Evolutionary conservation across 495 filamentous ascomycete species (phyloP).

Genomic region (Pseudevernia furfuracea): DNA sequence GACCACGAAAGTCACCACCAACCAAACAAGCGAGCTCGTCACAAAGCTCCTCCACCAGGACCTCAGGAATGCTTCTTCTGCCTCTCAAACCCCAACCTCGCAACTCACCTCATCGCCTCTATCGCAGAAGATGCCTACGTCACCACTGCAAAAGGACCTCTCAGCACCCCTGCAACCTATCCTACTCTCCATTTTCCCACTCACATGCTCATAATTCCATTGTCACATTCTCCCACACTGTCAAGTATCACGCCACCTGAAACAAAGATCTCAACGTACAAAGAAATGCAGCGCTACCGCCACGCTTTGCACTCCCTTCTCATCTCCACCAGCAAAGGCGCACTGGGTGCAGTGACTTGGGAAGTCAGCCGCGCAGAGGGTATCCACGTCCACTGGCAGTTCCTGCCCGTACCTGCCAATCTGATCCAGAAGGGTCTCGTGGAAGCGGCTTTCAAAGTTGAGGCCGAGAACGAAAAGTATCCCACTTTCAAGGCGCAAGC

Average conservation of each 20-base stretch:
- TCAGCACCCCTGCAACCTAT: conserved; percentile 61
- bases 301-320: conserved; percentile 64
- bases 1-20: conserved; percentile 29
- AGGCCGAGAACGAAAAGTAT: conserved; percentile 69
- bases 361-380: conserved; percentile 72
- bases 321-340: conserved; percentile 38
- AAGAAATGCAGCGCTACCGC: conserved; percentile 77
- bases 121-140: conserved; percentile 81
- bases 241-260: conserved; percentile 51
- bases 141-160: conserved; percentile 84
- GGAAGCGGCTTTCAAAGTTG: conserved; percentile 74
- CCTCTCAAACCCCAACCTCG: conserved; percentile 70
- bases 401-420: conserved; percentile 64
- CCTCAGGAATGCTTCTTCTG: conserved; percentile 92
- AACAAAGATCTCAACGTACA: conserved; percentile 45
- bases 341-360: conserved; percentile 78
- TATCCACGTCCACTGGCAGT: conserved; percentile 92
- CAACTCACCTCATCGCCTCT: conserved; percentile 79
- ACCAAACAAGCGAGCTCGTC: conserved; percentile 44
- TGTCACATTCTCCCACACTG: conserved; percentile 66
- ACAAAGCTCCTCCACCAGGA: conserved; percentile 53
- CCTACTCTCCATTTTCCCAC: conserved; percentile 64
- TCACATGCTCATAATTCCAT: conserved; percentile 87
- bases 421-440: conserved; percentile 61
- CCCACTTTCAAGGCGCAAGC: conserved; percentile 42